Evolutionary conservation across 139 green algal genomes (phyloP).

Genomic region (Chlorella sp.): DNA sequence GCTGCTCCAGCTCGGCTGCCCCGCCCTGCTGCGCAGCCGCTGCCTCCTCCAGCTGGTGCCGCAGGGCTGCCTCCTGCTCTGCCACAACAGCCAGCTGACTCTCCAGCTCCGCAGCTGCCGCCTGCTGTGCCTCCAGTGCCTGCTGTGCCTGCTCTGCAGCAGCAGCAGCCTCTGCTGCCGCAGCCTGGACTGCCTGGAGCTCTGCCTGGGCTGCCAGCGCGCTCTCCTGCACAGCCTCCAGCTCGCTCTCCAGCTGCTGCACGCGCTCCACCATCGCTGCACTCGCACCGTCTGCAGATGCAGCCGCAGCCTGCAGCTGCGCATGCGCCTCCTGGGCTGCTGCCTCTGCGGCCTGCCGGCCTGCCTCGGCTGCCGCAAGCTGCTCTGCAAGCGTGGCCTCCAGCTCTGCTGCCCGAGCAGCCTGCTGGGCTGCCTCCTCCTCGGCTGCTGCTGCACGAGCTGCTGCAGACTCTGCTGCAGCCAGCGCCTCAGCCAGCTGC

Average conservation of each 20-base stretch:
- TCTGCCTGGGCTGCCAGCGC: neutral
- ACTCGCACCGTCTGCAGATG: no score
- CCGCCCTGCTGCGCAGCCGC: neutral
- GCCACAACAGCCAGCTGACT: neutral
- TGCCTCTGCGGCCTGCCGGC: neutral
- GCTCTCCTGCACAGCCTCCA: neutral
- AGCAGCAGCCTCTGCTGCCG: neutral
- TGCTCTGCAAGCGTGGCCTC: neutral
- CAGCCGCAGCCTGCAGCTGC: no score
- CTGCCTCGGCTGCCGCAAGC: neutral
- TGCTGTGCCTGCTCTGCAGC: neutral
- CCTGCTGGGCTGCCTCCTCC: neutral
- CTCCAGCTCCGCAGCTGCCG: neutral
- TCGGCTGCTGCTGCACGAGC: neutral
- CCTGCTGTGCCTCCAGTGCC: neutral
- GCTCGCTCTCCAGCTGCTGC: neutral
- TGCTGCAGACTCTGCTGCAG: no score
- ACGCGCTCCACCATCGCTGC: neutral
- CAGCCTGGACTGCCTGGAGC: neutral
- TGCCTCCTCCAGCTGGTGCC: neutral
- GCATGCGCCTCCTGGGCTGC: neutral
- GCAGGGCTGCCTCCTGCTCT: neutral
- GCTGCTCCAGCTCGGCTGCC: neutral
- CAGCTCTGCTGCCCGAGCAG: neutral
- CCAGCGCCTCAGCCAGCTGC: neutral